A percentile compares a stretch with the other conserved stretches of the same genome.
These are phyloP conservation scores for Calendula officinalis DNA, from an alignment of 129 eudicot genomes.

Conservation along the genomic window DNA sequence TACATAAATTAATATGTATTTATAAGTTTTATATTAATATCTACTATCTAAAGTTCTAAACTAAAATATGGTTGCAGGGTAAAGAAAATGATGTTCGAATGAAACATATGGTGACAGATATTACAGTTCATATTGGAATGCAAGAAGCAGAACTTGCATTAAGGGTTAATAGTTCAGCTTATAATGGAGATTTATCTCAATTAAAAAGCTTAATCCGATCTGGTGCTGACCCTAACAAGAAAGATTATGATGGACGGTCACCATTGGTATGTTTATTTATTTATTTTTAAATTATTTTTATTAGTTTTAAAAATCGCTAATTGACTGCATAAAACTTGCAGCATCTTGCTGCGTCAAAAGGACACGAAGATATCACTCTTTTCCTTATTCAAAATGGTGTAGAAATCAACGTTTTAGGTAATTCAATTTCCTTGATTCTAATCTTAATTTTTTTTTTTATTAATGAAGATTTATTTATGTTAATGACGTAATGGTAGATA, in stretches of 20 bases:
- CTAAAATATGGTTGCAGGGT: constrained; percentile 45
- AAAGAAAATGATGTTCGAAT: constrained; percentile 54
- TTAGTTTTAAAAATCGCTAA: not conserved
- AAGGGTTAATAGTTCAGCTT: constrained; percentile 82
- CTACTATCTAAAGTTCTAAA: too few species aligned
- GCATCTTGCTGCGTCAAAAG: constrained; percentile 98
- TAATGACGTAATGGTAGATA: constrained; percentile 56
- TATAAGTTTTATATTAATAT: not conserved
- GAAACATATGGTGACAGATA: constrained; percentile 78
- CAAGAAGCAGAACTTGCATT: constrained; percentile 92
- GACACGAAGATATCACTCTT: constrained; percentile 52
- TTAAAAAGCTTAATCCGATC: constrained; percentile 75
- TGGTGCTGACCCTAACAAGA: constrained; percentile 92
- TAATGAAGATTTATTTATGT: constrained; percentile 16
- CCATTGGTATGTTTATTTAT: constrained; percentile 58
- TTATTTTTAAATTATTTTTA: not conserved
- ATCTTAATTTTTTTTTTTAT: constrained; percentile 1
- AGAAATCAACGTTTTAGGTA: constrained; percentile 57
- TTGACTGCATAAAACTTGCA: constrained; percentile 15
- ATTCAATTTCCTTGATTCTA: constrained; percentile 1
- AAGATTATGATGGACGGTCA: constrained; percentile 89
- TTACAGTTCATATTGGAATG: constrained; percentile 66
- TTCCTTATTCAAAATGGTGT: constrained; percentile 74
- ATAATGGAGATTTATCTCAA: constrained; percentile 73
- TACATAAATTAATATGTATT: not conserved